phyloP scores from a whole-genome alignment of 352 stramenopile genomes.

The Phytophthora fragariae region DNA sequence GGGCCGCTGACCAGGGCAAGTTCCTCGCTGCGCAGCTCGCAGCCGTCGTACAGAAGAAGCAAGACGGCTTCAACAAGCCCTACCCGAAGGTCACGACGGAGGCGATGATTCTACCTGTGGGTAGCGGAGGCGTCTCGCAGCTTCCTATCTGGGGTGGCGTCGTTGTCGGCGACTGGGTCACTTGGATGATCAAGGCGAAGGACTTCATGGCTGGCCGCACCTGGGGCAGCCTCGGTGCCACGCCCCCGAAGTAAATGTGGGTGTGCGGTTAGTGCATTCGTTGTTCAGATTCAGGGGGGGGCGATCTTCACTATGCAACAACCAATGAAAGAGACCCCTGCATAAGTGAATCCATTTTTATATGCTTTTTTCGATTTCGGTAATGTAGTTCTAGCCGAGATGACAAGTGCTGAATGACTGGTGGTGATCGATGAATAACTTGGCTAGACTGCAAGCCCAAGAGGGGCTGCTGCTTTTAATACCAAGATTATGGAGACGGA shows the following conservation, averaged over 20 bases:
- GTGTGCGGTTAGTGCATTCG: neutral
- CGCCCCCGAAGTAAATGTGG: slow-evolving; percentile 20
- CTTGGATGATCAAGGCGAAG: slow-evolving; percentile 49
- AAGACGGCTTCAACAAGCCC: slow-evolving; percentile 27
- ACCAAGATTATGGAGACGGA: too few relatives aligned
- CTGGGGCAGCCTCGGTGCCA: slow-evolving; percentile 41
- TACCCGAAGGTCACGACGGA: slow-evolving; percentile 39
- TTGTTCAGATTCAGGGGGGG: neutral
- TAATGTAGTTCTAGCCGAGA: too few relatives aligned
- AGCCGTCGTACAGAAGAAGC: slow-evolving; percentile 34
- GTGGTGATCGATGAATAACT: too few relatives aligned
- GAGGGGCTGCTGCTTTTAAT: too few relatives aligned
- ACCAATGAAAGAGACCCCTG: too few relatives aligned
- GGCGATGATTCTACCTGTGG: slow-evolving; percentile 49
- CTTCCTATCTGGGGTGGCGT: slow-evolving; percentile 48
- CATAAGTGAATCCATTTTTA: neutral
- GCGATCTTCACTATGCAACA: neutral
- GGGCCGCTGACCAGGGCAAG: slow-evolving; percentile 48
- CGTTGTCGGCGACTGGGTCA: slow-evolving; percentile 48
- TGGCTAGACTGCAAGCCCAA: too few relatives aligned
- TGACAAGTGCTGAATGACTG: too few relatives aligned
- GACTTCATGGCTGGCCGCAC: slow-evolving; percentile 48
- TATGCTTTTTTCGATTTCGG: too few relatives aligned
- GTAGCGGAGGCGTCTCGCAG: slow-evolving; percentile 49
- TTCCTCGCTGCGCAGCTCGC: slow-evolving; percentile 44